These are phyloP conservation scores for Gryganskiella cystojenkinii DNA, from an alignment of 192 early-diverging fungal genomes.

Conservation along the genomic window DNA sequence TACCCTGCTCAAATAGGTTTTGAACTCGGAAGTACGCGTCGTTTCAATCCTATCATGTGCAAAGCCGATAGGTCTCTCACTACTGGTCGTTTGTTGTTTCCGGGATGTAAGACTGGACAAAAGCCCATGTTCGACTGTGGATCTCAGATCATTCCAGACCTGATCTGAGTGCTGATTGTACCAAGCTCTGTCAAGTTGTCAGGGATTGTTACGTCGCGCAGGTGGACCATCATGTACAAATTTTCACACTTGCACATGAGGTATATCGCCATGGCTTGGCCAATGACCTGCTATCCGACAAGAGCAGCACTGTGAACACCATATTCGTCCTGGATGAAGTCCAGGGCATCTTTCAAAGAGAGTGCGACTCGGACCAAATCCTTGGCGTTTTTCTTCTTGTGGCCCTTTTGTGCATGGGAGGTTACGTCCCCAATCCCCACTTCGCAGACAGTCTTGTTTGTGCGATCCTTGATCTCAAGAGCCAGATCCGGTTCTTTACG, in stretches of 20 bases:
- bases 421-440: constrained; percentile 21
- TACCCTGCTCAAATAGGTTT: too few relatives aligned
- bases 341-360: constrained; percentile 32
- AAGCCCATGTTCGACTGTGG: too few relatives aligned
- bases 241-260: constrained; percentile 12
- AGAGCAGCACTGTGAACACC: constrained; percentile 21
- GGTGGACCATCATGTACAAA: constrained; percentile 10
- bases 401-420: constrained; percentile 19
- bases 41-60: too few relatives aligned
- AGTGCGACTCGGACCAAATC: constrained; percentile 37
- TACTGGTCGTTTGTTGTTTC: too few relatives aligned
- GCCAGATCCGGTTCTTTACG: constrained; percentile 19
- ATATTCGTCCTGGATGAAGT: constrained; percentile 26
- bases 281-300: constrained; percentile 27
- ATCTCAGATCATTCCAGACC: too few relatives aligned
- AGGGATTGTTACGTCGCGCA: constrained; percentile 14
- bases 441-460: constrained; percentile 25
- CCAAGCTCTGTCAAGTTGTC: too few relatives aligned
- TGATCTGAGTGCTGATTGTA: too few relatives aligned
- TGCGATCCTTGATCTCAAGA: constrained; percentile 19
- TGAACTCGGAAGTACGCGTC: too few relatives aligned
- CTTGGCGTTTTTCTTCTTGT: constrained; percentile 32
- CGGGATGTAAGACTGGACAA: too few relatives aligned
- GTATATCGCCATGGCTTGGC: constrained; percentile 17
- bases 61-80: too few relatives aligned